These are phyloP conservation scores for Trametes versicolor DNA, from an alignment of 1,284 basidiomycete species.

Conservation along the genomic window DNA sequence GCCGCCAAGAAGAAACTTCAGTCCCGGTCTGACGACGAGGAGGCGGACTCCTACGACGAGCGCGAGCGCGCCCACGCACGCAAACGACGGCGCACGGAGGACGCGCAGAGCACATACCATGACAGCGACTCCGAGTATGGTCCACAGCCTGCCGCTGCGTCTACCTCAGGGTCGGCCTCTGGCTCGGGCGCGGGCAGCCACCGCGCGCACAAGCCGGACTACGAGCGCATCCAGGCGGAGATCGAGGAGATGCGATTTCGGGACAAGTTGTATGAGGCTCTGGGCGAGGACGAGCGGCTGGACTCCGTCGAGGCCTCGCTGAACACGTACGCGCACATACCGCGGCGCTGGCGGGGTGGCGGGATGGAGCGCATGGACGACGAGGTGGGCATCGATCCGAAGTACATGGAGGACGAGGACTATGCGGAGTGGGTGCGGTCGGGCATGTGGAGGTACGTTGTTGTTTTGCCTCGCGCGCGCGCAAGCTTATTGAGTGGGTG, in stretches of 20 bases:
- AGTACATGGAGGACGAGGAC: slow-evolving; percentile 82
- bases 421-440: slow-evolving; percentile 83
- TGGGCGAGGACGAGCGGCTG: slow-evolving; percentile 74
- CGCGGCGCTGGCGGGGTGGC: slow-evolving; percentile 60
- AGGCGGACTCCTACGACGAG: slow-evolving; percentile 15
- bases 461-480: not conserved
- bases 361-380: slow-evolving; percentile 51
- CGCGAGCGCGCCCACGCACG: not conserved
- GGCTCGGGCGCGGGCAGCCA: slow-evolving; percentile 13
- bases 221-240: slow-evolving; percentile 60
- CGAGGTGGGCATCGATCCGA: slow-evolving; percentile 66
- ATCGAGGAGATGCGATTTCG: slow-evolving; percentile 71
- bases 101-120: slow-evolving; percentile 6
- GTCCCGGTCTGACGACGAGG: slow-evolving; percentile 18
- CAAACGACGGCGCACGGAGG: slow-evolving; percentile 32
- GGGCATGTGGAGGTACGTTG: slow-evolving; percentile 81
- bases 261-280: slow-evolving; percentile 74
- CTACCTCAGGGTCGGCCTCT: slow-evolving; percentile 33
- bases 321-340: slow-evolving; percentile 75
- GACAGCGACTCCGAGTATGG: slow-evolving; percentile 42
- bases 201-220: slow-evolving; percentile 51
- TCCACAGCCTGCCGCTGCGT: slow-evolving; percentile 40
- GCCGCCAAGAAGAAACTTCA: slow-evolving; percentile 44
- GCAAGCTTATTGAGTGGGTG: not conserved
- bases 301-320: slow-evolving; percentile 69